These are phyloP conservation scores for Trichosporon asahii DNA, from an alignment of 1,284 basidiomycete genomes.

Conservation along the genomic window DNA sequence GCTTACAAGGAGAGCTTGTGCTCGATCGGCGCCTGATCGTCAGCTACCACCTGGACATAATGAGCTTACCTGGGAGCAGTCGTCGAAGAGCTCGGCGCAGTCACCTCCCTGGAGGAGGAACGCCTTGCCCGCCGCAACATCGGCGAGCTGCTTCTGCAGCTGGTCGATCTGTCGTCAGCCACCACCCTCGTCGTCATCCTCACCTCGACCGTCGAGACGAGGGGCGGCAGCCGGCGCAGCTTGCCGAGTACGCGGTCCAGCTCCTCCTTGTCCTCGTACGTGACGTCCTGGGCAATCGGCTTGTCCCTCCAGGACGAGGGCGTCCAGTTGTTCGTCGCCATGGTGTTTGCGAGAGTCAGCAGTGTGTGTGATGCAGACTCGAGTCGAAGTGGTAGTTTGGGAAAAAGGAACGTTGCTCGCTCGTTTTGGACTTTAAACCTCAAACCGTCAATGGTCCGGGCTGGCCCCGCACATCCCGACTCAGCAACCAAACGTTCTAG, in stretches of 20 bases:
- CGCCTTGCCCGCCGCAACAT: conserved; percentile 80
- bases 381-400: neutral
- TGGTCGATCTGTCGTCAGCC: conserved; percentile 68
- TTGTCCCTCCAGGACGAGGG: conserved; percentile 64
- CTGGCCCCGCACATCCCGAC: neutral
- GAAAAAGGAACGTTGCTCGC: neutral
- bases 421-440: conserved; percentile 1
- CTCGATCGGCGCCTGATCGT: conserved; percentile 76
- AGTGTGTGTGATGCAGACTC: neutral
- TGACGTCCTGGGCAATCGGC: conserved; percentile 62
- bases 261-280: conserved; percentile 48
- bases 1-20: conserved; percentile 78
- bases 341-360: neutral
- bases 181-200: neutral
- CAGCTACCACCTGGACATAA: neutral
- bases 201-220: conserved; percentile 87
- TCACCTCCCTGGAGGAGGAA: conserved; percentile 96
- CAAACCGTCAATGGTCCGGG: neutral
- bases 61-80: conserved; percentile 73
- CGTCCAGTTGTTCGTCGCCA: conserved; percentile 50
- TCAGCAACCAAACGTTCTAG: neutral
- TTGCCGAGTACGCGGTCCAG: conserved; percentile 68
- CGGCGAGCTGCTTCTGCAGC: conserved; percentile 70
- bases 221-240: conserved; percentile 71
- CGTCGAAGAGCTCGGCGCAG: conserved; percentile 91